Conservation (phyloP, 768 basidiomycete species). For the Agrocybe chaxingu region DNA sequence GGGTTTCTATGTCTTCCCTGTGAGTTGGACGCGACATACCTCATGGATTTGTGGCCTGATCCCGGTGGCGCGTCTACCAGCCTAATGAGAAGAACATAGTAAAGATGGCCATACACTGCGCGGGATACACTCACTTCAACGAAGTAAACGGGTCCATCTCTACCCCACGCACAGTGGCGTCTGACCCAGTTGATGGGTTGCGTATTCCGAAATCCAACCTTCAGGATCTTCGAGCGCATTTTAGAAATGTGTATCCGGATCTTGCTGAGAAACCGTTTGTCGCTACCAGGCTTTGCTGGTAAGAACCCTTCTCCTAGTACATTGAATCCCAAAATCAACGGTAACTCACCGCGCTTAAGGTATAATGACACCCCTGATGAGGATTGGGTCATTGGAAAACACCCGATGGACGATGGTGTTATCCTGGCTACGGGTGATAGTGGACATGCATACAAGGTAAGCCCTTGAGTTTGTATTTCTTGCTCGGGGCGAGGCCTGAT, state of each 20-base stretch:
- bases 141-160: slow-evolving; percentile 46
- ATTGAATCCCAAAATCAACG: slow-evolving; percentile 3
- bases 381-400: slow-evolving; percentile 85
- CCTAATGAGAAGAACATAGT: slow-evolving; percentile 67
- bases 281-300: slow-evolving; percentile 88
- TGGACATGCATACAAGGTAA: slow-evolving; percentile 85
- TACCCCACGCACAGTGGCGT: slow-evolving; percentile 69
- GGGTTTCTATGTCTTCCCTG: slow-evolving; percentile 85
- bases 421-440: slow-evolving; percentile 85
- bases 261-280: slow-evolving; percentile 70
- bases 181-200: slow-evolving; percentile 55
- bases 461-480: slow-evolving; percentile 2
- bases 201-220: slow-evolving; percentile 63
- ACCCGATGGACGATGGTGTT: slow-evolving; percentile 53
- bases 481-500: not conserved
- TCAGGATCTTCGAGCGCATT: slow-evolving; percentile 42
- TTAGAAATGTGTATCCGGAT: slow-evolving; percentile 69
- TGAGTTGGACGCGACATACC: slow-evolving; percentile 28
- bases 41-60: not conserved
- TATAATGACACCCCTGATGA: slow-evolving; percentile 86
- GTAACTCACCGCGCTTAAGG: slow-evolving; percentile 38
- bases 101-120: slow-evolving; percentile 75
- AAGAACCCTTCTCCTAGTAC: slow-evolving; percentile 19
- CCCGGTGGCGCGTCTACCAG: slow-evolving; percentile 30
- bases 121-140: slow-evolving; percentile 61